phyloP scores from a whole-genome alignment of 2,329 filamentous ascomycete genomes.

The Rhynchosporium graminicola region DNA sequence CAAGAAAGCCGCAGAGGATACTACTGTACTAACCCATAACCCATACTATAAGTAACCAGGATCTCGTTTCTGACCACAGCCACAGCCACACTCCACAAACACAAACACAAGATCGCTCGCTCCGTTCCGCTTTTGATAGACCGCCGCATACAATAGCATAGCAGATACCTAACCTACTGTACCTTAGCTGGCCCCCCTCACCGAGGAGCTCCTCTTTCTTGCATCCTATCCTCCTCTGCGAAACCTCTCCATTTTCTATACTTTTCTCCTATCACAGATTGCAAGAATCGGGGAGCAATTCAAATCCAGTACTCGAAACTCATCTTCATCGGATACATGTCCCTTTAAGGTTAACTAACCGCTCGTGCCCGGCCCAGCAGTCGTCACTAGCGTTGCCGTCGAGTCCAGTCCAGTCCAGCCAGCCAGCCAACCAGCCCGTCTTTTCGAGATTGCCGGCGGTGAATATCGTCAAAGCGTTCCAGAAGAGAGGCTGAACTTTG shows the following conservation, averaged over 20 bases:
- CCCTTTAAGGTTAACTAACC: too few relatives aligned
- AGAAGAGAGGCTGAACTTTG: background rate
- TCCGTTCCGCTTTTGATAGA: conserved; percentile 3
- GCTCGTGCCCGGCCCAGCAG: conserved; percentile 11
- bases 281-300: background rate
- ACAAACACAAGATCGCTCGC: background rate
- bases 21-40: too few relatives aligned
- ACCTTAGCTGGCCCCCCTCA: background rate
- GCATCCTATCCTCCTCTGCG: background rate
- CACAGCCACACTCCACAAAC: background rate
- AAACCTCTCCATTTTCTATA: background rate
- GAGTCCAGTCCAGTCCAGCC: background rate
- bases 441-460: conserved; percentile 10
- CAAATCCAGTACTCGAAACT: background rate
- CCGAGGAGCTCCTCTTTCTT: background rate
- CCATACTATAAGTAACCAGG: too few relatives aligned
- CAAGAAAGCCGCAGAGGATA: conserved; percentile 16
- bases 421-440: background rate
- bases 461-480: conserved; percentile 18
- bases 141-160: background rate
- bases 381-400: conserved; percentile 27
- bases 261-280: background rate
- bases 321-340: background rate
- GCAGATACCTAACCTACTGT: background rate
- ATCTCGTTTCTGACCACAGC: background rate